Percentiles rank a stretch among this genome's conserved stretches.
Evolutionary conservation across 2,329 filamentous ascomycete genomes (phyloP).

Genomic region (Claviceps pusilla): DNA sequence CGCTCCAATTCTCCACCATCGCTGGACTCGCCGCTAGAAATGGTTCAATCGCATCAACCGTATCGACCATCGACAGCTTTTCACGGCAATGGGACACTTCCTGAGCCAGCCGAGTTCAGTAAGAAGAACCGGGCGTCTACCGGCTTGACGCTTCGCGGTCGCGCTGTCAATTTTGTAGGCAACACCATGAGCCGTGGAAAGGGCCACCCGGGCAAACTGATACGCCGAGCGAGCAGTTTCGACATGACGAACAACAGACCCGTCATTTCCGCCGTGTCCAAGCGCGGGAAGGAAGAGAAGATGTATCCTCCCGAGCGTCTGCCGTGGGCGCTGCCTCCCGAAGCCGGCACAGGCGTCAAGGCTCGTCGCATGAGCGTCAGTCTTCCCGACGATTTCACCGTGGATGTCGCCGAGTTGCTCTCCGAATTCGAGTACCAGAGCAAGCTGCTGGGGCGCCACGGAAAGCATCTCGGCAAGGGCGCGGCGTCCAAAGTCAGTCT

Average conservation of each 20-base stretch:
- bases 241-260: constrained; percentile 21
- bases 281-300: constrained; percentile 11
- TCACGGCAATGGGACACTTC: constrained; percentile 18
- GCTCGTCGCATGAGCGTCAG: constrained; percentile 62
- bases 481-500: constrained; percentile 70
- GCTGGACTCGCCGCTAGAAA: constrained; percentile 30
- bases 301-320: constrained; percentile 27
- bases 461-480: constrained; percentile 66
- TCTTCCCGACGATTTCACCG: constrained; percentile 58
- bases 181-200: constrained; percentile 12
- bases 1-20: constrained; percentile 37
- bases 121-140: constrained; percentile 38
- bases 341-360: constrained; percentile 60
- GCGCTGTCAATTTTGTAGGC: constrained; percentile 32
- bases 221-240: constrained; percentile 34
- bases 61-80: constrained; percentile 4
- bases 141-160: constrained; percentile 32
- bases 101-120: constrained; percentile 30
- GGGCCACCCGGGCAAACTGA: constrained; percentile 10
- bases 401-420: constrained; percentile 54
- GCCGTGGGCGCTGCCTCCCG: constrained; percentile 47
- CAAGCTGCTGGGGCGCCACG: constrained; percentile 55
- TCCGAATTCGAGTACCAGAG: constrained; percentile 54
- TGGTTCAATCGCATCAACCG: constrained; percentile 16
- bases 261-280: constrained; percentile 10